phyloP scores from a whole-genome alignment of 345 rosid species.

The Turnera subulata region DNA sequence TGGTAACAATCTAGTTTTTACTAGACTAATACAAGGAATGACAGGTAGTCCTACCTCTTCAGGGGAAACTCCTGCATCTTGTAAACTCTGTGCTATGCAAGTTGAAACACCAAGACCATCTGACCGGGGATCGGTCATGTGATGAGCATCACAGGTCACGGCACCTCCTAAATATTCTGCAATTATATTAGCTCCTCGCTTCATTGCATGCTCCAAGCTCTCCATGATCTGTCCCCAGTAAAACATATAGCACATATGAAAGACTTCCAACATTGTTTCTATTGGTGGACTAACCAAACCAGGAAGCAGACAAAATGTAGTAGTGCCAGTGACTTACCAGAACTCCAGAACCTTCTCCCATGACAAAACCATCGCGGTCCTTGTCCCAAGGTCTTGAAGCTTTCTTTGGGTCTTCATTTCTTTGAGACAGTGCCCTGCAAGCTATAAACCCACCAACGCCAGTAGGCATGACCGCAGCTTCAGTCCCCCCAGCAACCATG shows the following conservation, averaged over 20 bases:
- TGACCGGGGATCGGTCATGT: conserved; percentile 59
- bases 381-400: conserved; percentile 74
- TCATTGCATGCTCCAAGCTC: conserved; percentile 67
- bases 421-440: conserved; percentile 55
- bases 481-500: conserved; percentile 64
- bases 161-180: conserved; percentile 69
- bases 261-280: too few relatives aligned
- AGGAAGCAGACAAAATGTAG: not conserved
- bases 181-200: conserved; percentile 62
- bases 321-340: conserved; percentile 32
- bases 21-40: not conserved
- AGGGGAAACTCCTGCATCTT: conserved; percentile 64
- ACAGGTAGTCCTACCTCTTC: conserved; percentile 45
- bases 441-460: conserved; percentile 63
- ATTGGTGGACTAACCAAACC: too few relatives aligned
- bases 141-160: conserved; percentile 64
- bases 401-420: conserved; percentile 45
- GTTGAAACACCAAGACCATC: conserved; percentile 63
- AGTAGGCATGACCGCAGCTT: conserved; percentile 47
- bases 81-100: conserved; percentile 55
- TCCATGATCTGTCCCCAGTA: conserved; percentile 43
- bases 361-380: conserved; percentile 61
- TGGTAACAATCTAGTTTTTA: not conserved
- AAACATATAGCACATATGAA: not conserved
- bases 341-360: conserved; percentile 67